Percentiles rank a stretch among this genome's conserved stretches.
phyloP scores from a whole-genome alignment of 2,329 filamentous ascomycete species.

The Calycina marina region DNA sequence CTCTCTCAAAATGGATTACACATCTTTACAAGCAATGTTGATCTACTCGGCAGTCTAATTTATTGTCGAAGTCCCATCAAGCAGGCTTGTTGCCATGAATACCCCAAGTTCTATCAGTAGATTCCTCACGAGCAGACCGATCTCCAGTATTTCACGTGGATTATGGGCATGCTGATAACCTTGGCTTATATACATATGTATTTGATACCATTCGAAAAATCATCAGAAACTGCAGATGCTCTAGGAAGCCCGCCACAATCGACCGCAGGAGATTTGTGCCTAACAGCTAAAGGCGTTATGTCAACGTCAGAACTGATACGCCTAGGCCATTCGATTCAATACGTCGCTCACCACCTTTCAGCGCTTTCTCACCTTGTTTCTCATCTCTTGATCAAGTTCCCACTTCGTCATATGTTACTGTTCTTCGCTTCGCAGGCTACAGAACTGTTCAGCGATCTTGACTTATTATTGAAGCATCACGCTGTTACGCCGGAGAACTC shows the following conservation, averaged over 20 bases:
- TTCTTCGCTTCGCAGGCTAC: constrained; percentile 5
- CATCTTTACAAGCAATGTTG: constrained; percentile 1
- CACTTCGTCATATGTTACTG: constrained; percentile 1
- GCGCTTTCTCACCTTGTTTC: constrained; percentile 1
- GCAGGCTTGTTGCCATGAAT: not conserved
- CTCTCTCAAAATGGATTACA: not conserved
- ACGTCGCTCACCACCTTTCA: constrained; percentile 2
- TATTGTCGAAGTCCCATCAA: not conserved
- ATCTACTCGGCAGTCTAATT: constrained; percentile 2
- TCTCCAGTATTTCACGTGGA: constrained; percentile 5
- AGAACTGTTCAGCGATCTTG: constrained; percentile 4
- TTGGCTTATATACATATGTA: constrained; percentile 3
- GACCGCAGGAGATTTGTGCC: constrained; percentile 4
- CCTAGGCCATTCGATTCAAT: constrained; percentile 2
- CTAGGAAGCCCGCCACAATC: not conserved
- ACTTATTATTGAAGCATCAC: constrained; percentile 2
- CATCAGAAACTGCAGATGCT: not conserved
- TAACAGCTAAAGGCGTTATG: constrained; percentile 3
- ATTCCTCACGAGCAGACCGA: constrained; percentile 3
- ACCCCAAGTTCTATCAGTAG: constrained; percentile 1
- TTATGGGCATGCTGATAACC: constrained; percentile 6
- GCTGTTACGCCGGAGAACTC: constrained; percentile 3
- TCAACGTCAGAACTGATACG: constrained; percentile 6
- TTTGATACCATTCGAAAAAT: constrained; percentile 1
- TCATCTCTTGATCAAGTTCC: not conserved